Evolutionary conservation across 2,329 filamentous ascomycete species (phyloP), one percentile per base, ranked within the genome.

Genomic region (Aspergillus japonicus): DNA sequence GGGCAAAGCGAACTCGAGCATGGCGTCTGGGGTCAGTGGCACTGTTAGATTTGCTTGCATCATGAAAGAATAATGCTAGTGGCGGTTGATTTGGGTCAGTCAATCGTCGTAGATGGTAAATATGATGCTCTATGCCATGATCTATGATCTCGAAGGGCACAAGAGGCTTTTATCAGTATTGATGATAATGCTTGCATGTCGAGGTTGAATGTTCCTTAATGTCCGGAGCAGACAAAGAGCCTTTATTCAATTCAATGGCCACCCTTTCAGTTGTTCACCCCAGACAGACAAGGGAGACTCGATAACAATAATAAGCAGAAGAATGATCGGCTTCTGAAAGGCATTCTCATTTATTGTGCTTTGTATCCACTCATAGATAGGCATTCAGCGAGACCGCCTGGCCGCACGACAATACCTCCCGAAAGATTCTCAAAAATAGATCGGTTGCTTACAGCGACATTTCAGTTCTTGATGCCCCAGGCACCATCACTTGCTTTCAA

Each of bases 1-100:
- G 4, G 81, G 80, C 39, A 82, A 75, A 12, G 82, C 68, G 4
- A 77, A 70, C 54, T 83, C 79, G 21, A 83, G 72, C 19, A 82
- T 19, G 39, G 39, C 39, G n/a, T 44, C 39, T 7, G 14, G 14
- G 39, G 12, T 3, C 39, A 44, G n/a, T 16, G 39, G 39, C 39
- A 19, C 39, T 7, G 14, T 44, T 19, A 16, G 5, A 44, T 44
- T 44, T 7, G 16, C 3, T 5, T 0, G 5, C 39, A 44, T 44
- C 16, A 16, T 19, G 39, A 29, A 2, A 16, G 5, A 16, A 2
- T 6, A 35, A 16, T 12, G 12, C 33, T 16, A 35, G 50, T 42
- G 23, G 47, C 19, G 39, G 50, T 26, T 35, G 14, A 16, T 35
- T 5, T 12, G 11, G 14, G 33, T 35, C 33, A 35, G 11, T 35